These are phyloP conservation scores for Phytophthora tentaculata DNA, from an alignment of 352 stramenopile genomes.

Conservation along the genomic window DNA sequence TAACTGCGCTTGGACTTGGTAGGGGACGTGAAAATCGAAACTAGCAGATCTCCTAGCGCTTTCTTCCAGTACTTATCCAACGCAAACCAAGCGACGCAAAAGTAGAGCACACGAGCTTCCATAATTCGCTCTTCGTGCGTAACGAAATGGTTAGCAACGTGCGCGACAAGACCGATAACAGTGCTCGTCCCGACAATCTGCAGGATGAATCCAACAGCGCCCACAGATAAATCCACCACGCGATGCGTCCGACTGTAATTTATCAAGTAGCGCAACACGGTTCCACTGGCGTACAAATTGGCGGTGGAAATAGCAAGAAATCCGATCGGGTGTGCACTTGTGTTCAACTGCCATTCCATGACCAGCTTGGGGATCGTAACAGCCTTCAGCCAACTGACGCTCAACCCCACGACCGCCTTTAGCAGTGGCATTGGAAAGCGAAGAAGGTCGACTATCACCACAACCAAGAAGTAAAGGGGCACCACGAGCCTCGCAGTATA, in stretches of 20 bases:
- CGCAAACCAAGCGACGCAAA: constrained; percentile 70
- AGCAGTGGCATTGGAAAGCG: constrained; percentile 50
- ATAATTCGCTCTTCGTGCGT: constrained; percentile 51
- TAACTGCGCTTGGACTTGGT: constrained; percentile 34
- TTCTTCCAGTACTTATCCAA: constrained; percentile 80
- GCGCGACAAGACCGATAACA: constrained; percentile 56
- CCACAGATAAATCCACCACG: constrained; percentile 44
- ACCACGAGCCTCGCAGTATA: constrained; percentile 66
- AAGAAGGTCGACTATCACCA: constrained; percentile 47
- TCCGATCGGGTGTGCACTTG: constrained; percentile 53
- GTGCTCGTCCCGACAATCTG: constrained; percentile 51
- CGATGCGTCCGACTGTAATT: constrained; percentile 51
- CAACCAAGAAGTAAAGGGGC: constrained; percentile 60
- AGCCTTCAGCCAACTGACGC: constrained; percentile 79
- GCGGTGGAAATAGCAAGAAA: constrained; percentile 70
- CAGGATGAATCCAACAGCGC: constrained; percentile 48
- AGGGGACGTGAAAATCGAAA: constrained; percentile 21
- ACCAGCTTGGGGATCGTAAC: constrained; percentile 74
- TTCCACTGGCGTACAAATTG: constrained; percentile 74
- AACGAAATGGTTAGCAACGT: constrained; percentile 67
- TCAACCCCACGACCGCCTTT: constrained; percentile 56
- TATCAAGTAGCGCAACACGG: constrained; percentile 60
- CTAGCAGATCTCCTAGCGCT: constrained; percentile 45
- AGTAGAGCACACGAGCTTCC: constrained; percentile 64
- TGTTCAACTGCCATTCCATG: constrained; percentile 57